Evolutionary conservation across 805 yeast species (phyloP).

Genomic region (Ogataea ramenticola): DNA sequence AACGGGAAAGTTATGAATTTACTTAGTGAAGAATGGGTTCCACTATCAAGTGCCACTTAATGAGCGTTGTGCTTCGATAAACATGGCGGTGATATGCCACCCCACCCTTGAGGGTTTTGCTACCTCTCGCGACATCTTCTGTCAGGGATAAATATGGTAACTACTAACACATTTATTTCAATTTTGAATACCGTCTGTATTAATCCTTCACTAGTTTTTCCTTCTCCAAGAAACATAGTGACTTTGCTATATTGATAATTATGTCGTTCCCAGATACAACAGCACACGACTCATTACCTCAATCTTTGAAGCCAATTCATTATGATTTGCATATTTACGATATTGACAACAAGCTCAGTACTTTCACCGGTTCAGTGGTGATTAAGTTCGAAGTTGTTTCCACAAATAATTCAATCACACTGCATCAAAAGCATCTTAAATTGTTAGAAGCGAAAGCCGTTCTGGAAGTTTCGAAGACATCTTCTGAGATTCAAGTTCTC

Average conservation of each 20-base stretch:
- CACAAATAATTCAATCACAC: slow-evolving; percentile 35
- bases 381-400: slow-evolving; percentile 39
- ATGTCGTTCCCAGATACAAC: slow-evolving; percentile 23
- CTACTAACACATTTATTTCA: no score
- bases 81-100: no score
- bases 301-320: slow-evolving; percentile 60
- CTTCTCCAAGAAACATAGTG: no score
- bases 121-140: no score
- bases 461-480: slow-evolving; percentile 17
- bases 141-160: no score
- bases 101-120: no score
- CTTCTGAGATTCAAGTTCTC: slow-evolving; percentile 15
- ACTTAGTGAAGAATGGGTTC: background rate
- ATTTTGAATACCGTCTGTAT: no score
- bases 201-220: no score
- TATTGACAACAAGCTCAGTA: slow-evolving; percentile 44
- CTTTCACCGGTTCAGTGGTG: slow-evolving; percentile 39
- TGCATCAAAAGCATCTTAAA: slow-evolving; percentile 40
- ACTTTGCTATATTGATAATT: background rate
- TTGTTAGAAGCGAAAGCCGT: slow-evolving; percentile 19
- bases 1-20: no score
- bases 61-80: no score
- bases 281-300: slow-evolving; percentile 40
- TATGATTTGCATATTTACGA: slow-evolving; percentile 57
- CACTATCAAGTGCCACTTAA: background rate